These are phyloP conservation scores for Emmonsiellopsis sp. DNA, from an alignment of 2,329 filamentous ascomycete genomes.

Conservation along the genomic window DNA sequence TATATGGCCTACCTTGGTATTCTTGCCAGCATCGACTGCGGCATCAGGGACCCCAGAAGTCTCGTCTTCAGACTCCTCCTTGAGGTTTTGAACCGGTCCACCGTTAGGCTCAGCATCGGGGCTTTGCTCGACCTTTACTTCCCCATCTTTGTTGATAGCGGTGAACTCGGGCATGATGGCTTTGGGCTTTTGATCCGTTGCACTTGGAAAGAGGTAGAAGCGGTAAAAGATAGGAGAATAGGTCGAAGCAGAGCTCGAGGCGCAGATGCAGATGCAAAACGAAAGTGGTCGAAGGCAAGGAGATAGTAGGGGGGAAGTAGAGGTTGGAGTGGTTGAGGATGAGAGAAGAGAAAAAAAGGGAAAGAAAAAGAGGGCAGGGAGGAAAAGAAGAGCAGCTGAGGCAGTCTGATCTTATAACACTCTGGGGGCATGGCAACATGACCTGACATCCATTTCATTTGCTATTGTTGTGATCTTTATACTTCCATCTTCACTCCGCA, in stretches of 20 bases:
- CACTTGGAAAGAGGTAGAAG: background rate
- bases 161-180: slow-evolving; percentile 7
- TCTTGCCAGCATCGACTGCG: background rate
- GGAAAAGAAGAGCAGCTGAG: background rate
- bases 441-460: background rate
- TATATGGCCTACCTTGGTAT: background rate
- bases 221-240: background rate
- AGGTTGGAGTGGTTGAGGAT: background rate
- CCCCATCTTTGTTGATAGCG: slow-evolving; percentile 6
- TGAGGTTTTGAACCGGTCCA: background rate
- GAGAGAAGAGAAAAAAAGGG: background rate
- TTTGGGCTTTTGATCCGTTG: background rate
- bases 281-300: background rate
- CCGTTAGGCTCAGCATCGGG: background rate
- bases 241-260: background rate
- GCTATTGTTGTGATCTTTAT: background rate
- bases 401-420: background rate
- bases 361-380: background rate
- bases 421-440: background rate
- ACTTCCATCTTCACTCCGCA: no score
- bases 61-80: background rate
- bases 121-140: background rate
- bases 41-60: background rate
- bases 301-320: background rate
- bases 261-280: background rate